Evolutionary conservation across 176 grass and related monocot species (phyloP).

Genomic region (Oryza australiensis): DNA sequence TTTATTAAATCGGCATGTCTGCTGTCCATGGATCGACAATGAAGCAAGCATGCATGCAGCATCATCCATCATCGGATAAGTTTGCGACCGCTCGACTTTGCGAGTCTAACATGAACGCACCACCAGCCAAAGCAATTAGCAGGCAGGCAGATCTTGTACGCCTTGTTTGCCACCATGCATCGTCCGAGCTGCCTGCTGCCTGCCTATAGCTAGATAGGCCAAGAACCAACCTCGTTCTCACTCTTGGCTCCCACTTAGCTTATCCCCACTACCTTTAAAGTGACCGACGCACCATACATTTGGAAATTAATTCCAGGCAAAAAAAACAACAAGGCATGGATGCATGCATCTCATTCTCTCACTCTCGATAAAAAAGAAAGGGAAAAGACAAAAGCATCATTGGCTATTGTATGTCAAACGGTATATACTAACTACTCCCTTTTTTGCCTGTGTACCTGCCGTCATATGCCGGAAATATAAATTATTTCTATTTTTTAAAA

Average conservation of each 20-base stretch:
- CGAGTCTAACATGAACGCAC: constrained; percentile 39
- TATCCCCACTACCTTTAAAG: constrained; percentile 18
- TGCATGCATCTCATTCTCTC: not conserved
- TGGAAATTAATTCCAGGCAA: not conserved
- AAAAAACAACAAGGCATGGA: not conserved
- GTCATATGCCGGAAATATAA: too few relatives aligned
- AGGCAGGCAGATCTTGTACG: constrained; percentile 29
- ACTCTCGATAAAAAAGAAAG: not conserved
- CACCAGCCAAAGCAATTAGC: constrained; percentile 26
- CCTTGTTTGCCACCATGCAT: constrained; percentile 33
- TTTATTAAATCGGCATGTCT: not conserved
- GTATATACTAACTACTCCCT: too few relatives aligned
- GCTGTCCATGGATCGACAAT: not conserved
- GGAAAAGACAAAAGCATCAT: not conserved
- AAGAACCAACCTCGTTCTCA: constrained; percentile 2
- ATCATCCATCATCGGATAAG: constrained; percentile 15
- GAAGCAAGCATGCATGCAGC: not conserved
- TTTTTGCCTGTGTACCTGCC: too few relatives aligned
- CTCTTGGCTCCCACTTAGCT: constrained; percentile 29
- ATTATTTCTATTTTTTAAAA: too few relatives aligned
- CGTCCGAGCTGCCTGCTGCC: not conserved
- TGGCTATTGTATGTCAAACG: not conserved
- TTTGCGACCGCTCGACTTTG: constrained; percentile 8
- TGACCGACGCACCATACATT: not conserved
- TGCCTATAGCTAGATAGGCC: not conserved